Percentiles rank a stretch among this genome's conserved stretches.
Evolutionary conservation across 1,284 basidiomycete species (phyloP).

Genomic region (Ceratobasidium sp.): DNA sequence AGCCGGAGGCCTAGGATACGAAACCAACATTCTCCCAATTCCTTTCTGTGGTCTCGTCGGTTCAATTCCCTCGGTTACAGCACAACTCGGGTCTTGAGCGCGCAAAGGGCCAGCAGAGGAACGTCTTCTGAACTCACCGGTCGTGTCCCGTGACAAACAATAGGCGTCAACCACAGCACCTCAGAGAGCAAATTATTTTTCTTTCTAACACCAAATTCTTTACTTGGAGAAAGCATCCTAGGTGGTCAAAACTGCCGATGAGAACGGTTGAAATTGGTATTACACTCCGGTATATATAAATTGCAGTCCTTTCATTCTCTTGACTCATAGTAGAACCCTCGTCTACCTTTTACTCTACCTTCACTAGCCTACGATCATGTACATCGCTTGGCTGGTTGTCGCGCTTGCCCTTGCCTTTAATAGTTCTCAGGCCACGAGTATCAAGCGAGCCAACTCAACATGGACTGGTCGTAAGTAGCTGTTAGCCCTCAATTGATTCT

Average conservation of each 20-base stretch:
- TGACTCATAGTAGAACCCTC: not conserved
- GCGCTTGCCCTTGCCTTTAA: constrained; percentile 9
- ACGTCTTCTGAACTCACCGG: too few species aligned
- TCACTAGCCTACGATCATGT: constrained; percentile 1
- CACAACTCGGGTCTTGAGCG: too few species aligned
- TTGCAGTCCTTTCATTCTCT: not conserved
- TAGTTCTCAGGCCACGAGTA: constrained; percentile 8
- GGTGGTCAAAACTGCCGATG: not conserved
- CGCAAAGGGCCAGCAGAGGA: too few species aligned
- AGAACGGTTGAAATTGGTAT: too few species aligned
- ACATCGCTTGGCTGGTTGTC: not conserved
- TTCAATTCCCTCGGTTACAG: too few species aligned
- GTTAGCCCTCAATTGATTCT: not conserved
- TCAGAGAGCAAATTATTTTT: too few species aligned
- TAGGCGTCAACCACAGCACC: too few species aligned
- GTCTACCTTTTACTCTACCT: not conserved
- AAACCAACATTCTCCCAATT: too few species aligned
- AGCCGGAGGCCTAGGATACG: too few species aligned
- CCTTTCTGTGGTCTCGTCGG: too few species aligned
- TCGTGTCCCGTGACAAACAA: too few species aligned
- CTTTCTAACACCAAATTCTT: too few species aligned
- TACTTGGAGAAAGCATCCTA: not conserved
- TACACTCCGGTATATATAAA: not conserved
- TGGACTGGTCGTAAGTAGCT: constrained; percentile 37
- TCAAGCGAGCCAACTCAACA: constrained; percentile 8